phyloP scores from a whole-genome alignment of 257 asterid species.

The Solanum infundibuliforme region DNA sequence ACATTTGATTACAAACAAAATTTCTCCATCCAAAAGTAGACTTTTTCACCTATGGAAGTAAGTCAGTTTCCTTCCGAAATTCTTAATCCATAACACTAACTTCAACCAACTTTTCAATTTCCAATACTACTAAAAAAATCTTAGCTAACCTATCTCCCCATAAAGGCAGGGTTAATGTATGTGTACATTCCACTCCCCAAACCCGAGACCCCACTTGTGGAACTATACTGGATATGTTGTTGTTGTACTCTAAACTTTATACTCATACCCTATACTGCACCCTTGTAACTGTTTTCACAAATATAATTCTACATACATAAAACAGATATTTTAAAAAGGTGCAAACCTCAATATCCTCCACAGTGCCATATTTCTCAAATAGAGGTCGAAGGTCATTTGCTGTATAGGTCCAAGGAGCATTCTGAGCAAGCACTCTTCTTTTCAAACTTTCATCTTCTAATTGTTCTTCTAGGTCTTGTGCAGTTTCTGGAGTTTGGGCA shows the following conservation, averaged over 20 bases:
- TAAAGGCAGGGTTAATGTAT: neutral
- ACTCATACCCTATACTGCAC: neutral
- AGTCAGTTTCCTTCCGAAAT: neutral
- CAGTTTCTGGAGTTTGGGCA: neutral
- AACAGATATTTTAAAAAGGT: neutral
- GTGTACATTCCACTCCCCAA: neutral
- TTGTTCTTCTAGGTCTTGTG: slow-evolving; percentile 7
- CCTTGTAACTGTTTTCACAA: neutral
- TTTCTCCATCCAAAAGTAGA: neutral
- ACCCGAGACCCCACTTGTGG: neutral
- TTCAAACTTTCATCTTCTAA: slow-evolving; percentile 25
- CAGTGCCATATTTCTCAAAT: slow-evolving; percentile 55
- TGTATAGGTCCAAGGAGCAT: slow-evolving; percentile 74
- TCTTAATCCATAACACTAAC: neutral
- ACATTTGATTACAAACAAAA: neutral
- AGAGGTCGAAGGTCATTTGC: slow-evolving; percentile 66
- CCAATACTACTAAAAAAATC: neutral
- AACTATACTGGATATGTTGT: neutral
- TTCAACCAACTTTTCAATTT: neutral
- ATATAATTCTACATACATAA: neutral
- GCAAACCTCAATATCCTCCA: slow-evolving; percentile 63
- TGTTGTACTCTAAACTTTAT: neutral
- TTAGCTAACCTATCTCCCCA: neutral
- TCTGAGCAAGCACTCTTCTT: slow-evolving; percentile 59
- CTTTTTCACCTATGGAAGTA: neutral